Base-by-base conservation (phyloP, 1,284 basidiomycete species). In the Puccinia novopanici region DNA sequence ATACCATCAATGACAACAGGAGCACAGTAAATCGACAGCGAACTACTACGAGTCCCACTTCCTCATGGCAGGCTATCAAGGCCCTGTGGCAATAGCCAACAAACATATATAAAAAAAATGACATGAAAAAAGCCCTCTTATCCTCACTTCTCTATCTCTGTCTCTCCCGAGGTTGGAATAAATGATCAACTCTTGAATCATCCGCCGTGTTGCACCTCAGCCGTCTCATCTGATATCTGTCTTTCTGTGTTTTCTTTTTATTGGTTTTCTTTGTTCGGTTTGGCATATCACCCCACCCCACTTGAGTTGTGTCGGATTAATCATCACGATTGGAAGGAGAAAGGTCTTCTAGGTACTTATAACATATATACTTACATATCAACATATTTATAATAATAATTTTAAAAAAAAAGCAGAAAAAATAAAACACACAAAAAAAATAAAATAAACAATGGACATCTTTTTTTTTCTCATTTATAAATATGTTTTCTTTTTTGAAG, bases 11-110 rank as follows among this genome's bases (percentile, higher is more conserved):
- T 73, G 40, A 52, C 71, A 73, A 57, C 10, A 52, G 27, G 50
- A 40, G 27, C 30, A 40, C 45, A 37, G 45, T 73, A n/a, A 73
- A 73, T 73, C 71, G 52, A 54, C 71, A 73, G 52, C 71, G 71
- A 73, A 57, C 74, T n/a, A 65, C 74, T 75, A 75, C 40, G 3
- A 75, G 59, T 52, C 74, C 74, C 30, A 48, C 57, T 50, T 75
- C 74, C 30, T 75, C 74, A 27, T 75, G 74, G 74, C 74, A 75
- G 37, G 74, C 74, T 27, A 75, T 75, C 12, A 61, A 65, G 45
- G 74, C 59, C 34, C 42, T 75, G 40, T 75, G 74, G 74, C 74
- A 75, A 42, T 75, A 48, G 45, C 34, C 34, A 34, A 34, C 34
- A 34, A 34, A 34, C 10, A 3, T 9, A 48, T n/a, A n/a, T n/a